Percentiles rank a stretch among this genome's conserved stretches.
These are phyloP conservation scores for Saturnispora mendoncae DNA, from an alignment of 805 yeast species.

Conservation along the genomic window DNA sequence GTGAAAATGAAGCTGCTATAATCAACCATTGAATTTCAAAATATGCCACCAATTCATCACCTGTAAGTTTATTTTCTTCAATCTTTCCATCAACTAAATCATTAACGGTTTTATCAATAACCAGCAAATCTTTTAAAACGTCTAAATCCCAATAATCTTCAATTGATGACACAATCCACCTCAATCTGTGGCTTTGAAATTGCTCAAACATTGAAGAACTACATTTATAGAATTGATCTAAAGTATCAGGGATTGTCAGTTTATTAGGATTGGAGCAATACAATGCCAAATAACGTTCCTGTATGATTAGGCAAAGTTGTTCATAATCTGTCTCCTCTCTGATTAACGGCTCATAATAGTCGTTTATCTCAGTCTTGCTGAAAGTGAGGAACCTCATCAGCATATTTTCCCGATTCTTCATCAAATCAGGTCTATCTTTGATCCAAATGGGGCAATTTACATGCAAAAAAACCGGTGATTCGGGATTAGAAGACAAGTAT, in stretches of 20 bases:
- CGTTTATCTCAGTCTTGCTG: neutral
- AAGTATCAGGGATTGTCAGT: conserved; percentile 4
- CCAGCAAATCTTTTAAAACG: neutral
- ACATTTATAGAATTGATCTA: conserved; percentile 3
- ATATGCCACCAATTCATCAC: conserved; percentile 12
- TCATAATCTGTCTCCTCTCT: neutral
- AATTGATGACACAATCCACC: conserved; percentile 1
- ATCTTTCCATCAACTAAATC: conserved; percentile 10
- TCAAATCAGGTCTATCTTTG: neutral
- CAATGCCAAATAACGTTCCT: conserved; percentile 4
- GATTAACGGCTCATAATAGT: neutral
- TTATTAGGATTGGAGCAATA: conserved; percentile 3
- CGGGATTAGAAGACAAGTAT: neutral
- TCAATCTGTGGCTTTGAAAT: conserved; percentile 2
- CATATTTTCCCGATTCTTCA: neutral
- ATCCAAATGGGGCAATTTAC: conserved; percentile 2
- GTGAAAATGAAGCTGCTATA: conserved; percentile 20
- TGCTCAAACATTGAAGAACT: neutral
- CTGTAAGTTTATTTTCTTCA: conserved; percentile 16
- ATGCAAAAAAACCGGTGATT: conserved; percentile 6
- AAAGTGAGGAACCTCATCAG: neutral
- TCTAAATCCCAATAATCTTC: conserved; percentile 2
- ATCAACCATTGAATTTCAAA: conserved; percentile 27
- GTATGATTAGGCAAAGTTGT: neutral
- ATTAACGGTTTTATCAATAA: conserved; percentile 1